Conservation (phyloP, 331 rosid species). For the Ulmus americana region DNA sequence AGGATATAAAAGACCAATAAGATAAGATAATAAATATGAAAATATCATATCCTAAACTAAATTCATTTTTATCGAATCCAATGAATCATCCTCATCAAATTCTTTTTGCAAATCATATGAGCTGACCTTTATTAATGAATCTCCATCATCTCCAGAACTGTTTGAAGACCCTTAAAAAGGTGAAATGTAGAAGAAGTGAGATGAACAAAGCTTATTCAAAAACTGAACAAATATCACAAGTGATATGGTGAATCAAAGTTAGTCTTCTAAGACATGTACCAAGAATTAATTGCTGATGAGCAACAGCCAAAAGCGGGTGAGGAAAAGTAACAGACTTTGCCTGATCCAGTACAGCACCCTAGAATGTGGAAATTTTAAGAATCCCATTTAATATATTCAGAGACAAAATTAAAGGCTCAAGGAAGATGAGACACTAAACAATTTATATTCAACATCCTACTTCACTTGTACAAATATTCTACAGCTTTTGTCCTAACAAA, state of each 20-base stretch:
- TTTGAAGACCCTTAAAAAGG: conserved; percentile 53
- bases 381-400: conserved; percentile 14
- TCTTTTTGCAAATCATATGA: conserved; percentile 11
- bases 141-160: conserved; percentile 35
- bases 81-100: conserved; percentile 1
- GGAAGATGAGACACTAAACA: conserved; percentile 3
- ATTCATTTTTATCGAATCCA: background rate
- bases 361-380: conserved; percentile 25
- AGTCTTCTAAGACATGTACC: conserved; percentile 39
- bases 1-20: conserved; percentile 16
- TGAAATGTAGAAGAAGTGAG: conserved; percentile 20
- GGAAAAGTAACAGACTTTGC: conserved; percentile 76
- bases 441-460: background rate
- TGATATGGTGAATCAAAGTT: background rate
- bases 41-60: conserved; percentile 9
- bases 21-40: background rate
- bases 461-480: background rate
- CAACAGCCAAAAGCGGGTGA: conserved; percentile 74
- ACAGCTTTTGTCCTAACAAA: too few species aligned
- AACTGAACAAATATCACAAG: conserved; percentile 16
- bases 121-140: conserved; percentile 52
- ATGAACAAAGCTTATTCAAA: conserved; percentile 22
- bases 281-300: conserved; percentile 75
- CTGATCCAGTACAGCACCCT: conserved; percentile 65
- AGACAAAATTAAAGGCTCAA: conserved; percentile 20